phyloP scores from a whole-genome alignment of 257 asterid species.

The Haberlea rhodopensis region DNA sequence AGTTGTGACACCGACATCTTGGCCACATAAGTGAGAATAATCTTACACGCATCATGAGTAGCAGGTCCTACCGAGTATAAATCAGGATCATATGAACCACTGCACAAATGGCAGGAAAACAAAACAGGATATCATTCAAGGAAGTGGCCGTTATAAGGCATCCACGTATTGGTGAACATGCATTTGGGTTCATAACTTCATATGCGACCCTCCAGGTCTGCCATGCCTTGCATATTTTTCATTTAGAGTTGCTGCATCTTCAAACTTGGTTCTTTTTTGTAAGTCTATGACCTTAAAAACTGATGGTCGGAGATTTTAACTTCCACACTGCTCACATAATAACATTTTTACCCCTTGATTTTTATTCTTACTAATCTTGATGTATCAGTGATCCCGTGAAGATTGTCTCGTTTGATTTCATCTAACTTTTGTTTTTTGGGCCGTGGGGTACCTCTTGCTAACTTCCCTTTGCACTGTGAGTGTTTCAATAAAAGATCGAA shows the following conservation, averaged over 20 bases:
- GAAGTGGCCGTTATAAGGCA: conserved; percentile 82
- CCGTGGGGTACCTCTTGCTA: conserved; percentile 1
- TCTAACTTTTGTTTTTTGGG: background rate
- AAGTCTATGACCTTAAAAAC: background rate
- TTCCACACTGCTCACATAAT: conserved; percentile 7
- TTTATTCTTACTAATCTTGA: conserved; percentile 10
- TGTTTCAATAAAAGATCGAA: conserved; percentile 1
- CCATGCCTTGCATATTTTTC: conserved; percentile 18
- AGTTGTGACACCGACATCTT: no score
- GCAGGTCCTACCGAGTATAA: no score
- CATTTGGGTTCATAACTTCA: conserved; percentile 79
- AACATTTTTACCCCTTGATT: background rate
- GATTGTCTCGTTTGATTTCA: conserved; percentile 9
- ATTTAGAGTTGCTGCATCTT: conserved; percentile 16
- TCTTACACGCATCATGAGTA: no score
- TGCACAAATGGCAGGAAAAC: no score
- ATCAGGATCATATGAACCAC: no score
- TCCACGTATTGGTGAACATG: conserved; percentile 83
- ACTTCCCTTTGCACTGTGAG: background rate
- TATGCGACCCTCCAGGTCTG: conserved; percentile 61
- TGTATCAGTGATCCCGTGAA: conserved; percentile 5
- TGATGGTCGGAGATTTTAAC: conserved; percentile 20
- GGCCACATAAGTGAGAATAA: no score
- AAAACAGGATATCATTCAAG: conserved; percentile 79
- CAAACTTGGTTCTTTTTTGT: conserved; percentile 11